Conservation (phyloP, 2,329 filamentous ascomycete species). For the Fusarium scirpi region DNA sequence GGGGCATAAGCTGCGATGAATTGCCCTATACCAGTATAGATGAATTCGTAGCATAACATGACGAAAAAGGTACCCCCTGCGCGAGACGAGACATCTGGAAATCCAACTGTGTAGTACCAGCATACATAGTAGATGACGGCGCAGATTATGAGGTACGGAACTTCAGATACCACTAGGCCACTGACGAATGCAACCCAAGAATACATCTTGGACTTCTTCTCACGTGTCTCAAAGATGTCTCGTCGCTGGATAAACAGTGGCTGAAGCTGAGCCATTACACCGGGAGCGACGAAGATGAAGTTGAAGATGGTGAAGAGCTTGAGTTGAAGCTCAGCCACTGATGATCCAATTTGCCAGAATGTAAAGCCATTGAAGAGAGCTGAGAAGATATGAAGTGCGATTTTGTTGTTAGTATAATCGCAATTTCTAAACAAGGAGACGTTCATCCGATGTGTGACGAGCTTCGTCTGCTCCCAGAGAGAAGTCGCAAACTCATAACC, state of each 20-base stretch:
- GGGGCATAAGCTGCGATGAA: slow-evolving; percentile 73
- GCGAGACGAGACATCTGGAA: slow-evolving; percentile 57
- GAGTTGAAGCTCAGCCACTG: slow-evolving; percentile 63
- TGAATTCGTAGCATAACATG: slow-evolving; percentile 70
- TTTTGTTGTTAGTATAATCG: slow-evolving; percentile 74
- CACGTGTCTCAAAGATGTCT: slow-evolving; percentile 62
- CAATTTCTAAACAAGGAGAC: slow-evolving; percentile 73
- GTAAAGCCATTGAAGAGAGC: slow-evolving; percentile 72
- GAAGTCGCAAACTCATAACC: slow-evolving; percentile 80
- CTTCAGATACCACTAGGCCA: slow-evolving; percentile 61
- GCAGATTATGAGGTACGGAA: slow-evolving; percentile 60
- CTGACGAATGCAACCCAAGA: slow-evolving; percentile 70
- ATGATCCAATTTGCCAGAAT: slow-evolving; percentile 69
- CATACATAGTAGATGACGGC: slow-evolving; percentile 63
- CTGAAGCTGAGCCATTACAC: slow-evolving; percentile 63
- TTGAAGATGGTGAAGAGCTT: slow-evolving; percentile 71
- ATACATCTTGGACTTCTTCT: slow-evolving; percentile 67
- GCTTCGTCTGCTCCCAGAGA: slow-evolving; percentile 70
- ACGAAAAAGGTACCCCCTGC: slow-evolving; percentile 66
- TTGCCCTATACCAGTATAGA: slow-evolving; percentile 72
- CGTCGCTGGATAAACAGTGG: slow-evolving; percentile 61
- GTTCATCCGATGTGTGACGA: slow-evolving; percentile 73
- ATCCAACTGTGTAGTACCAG: slow-evolving; percentile 70
- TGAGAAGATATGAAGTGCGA: slow-evolving; percentile 65
- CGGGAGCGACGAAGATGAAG: slow-evolving; percentile 71